Conservation (phyloP, 371 early-diverging fungal species). For the Furculomyces boomerangus region DNA sequence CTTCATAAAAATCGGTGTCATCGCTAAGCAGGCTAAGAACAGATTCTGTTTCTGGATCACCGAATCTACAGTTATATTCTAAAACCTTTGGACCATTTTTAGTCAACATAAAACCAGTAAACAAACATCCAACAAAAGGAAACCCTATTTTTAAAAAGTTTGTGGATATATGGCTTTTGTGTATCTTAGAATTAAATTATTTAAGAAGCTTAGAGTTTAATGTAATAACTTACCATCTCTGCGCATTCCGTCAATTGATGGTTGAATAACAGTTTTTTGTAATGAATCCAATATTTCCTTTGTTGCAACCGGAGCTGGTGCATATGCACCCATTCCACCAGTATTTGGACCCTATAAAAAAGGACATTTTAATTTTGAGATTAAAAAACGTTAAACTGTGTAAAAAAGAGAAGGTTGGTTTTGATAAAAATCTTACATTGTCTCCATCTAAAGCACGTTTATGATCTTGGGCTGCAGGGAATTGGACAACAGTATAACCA, state of each 20-base stretch:
- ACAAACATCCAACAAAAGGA: constrained; percentile 94
- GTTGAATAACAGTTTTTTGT: constrained; percentile 62
- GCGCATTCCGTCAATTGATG: constrained; percentile 91
- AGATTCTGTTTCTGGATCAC: constrained; percentile 95
- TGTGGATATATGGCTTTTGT: neutral
- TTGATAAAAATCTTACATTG: constrained; percentile 13
- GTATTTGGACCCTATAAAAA: constrained; percentile 76
- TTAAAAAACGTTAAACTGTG: neutral
- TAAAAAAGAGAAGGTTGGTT: neutral
- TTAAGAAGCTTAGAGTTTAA: constrained; percentile 3
- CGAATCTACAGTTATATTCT: constrained; percentile 94
- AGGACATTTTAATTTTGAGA: neutral
- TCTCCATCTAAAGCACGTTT: constrained; percentile 89
- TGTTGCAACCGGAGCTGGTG: constrained; percentile 85
- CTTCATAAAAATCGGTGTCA: constrained; percentile 66
- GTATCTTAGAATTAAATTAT: neutral
- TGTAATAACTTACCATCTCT: constrained; percentile 33
- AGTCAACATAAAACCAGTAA: constrained; percentile 92
- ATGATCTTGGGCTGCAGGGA: constrained; percentile 94
- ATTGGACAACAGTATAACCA: constrained; percentile 75
- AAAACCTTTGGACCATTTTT: constrained; percentile 73
- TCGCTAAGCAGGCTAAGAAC: constrained; percentile 76
- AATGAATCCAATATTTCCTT: constrained; percentile 42
- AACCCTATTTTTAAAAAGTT: constrained; percentile 22
- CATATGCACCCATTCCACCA: constrained; percentile 97